Conservation (phyloP, 2,329 filamentous ascomycete species). For the Orbilia oligospora region DNA sequence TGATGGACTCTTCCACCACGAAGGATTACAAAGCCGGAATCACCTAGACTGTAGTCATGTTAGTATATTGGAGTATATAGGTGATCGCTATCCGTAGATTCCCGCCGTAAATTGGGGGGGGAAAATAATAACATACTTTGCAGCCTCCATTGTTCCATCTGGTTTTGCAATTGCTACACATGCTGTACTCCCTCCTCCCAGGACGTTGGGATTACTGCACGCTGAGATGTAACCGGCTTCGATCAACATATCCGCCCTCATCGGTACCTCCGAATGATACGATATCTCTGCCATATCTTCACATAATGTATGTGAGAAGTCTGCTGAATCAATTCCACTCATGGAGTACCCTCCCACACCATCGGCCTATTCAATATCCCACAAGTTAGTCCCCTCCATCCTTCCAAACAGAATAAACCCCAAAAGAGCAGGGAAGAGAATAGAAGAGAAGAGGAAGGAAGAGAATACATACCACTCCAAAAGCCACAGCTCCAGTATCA, state of each 20-base stretch:
- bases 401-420: background rate
- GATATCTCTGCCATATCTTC: conserved; percentile 89
- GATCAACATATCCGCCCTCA: conserved; percentile 73
- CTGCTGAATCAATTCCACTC: conserved; percentile 90
- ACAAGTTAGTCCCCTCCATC: background rate
- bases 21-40: conserved; percentile 92
- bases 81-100: background rate
- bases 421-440: background rate
- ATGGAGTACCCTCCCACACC: conserved; percentile 96
- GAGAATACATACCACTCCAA: conserved; percentile 75
- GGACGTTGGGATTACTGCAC: conserved; percentile 79
- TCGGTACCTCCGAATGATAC: conserved; percentile 71
- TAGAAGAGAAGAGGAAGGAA: too few relatives aligned
- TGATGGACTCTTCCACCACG: conserved; percentile 87
- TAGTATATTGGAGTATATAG: conserved; percentile 2
- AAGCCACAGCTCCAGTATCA: conserved; percentile 78
- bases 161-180: conserved; percentile 83
- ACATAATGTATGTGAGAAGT: conserved; percentile 95
- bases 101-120: background rate
- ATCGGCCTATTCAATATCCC: conserved; percentile 73
- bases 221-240: conserved; percentile 87
- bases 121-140: conserved; percentile 77
- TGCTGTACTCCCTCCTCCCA: conserved; percentile 90
- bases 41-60: conserved; percentile 75
- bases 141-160: conserved; percentile 84